Evolutionary conservation across 2,329 filamentous ascomycete genomes (phyloP), one percentile per base, ranked within the genome.

Genomic region (Zymoseptoria pseudotritici): DNA sequence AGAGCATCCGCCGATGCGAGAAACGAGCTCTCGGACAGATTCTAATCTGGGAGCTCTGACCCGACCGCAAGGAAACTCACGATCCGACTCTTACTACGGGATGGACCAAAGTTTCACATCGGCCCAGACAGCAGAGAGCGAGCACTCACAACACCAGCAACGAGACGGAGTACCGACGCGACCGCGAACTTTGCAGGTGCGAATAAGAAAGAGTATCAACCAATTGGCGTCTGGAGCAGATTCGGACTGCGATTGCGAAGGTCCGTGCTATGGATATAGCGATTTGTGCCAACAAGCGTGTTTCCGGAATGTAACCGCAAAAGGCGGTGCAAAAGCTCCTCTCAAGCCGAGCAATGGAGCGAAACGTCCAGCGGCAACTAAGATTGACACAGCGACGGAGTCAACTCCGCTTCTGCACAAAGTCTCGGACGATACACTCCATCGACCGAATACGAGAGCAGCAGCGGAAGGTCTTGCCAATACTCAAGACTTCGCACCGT

Each of bases 201-300:
- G 75, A 17, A 67, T 80, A 17, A 78, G 74, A 1, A 69, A 69
- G 6, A 75, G 74, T 26, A 72, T 86, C 21, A 79, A 77, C 7
- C 75, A 78, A 50, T 71, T 86, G 7, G 76, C 85, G 9, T 70
- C 67, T 8, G 67, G 66, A 9, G 64, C 63, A 31, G 62, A 67
- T 19, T 46, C 78, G 1, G 69, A 75, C 3, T 86, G 84, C 65
- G 82, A 85, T 62, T 79, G 82, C 57, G 74, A 80, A 56, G 84
- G 83, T 0, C 81, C 83, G 19, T 87, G 85, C 64, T 83, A 82
- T 65, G 85, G 85, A 0, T 82, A 82, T 64, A 83, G 82, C 2
- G 82, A 86, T 64, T 79, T 82, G 0, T 87, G 84, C 66, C 83
- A 84, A 1, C 76, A 77, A 22, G 83, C 86, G 61, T 86, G 84